Base-by-base conservation (phyloP, 306 rosid species). In the Glycine soja region DNA sequence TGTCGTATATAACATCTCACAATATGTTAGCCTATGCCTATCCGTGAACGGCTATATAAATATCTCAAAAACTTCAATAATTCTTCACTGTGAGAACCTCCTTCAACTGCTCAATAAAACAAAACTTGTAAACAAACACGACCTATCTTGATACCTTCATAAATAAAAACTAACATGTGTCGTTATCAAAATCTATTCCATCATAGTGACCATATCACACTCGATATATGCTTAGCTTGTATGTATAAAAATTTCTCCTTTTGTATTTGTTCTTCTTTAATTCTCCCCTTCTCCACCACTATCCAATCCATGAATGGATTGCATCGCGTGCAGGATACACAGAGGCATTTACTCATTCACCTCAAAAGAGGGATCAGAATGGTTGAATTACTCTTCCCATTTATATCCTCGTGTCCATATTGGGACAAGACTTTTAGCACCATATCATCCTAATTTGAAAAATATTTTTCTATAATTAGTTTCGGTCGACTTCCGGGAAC, bases 131-230 rank as follows among this genome's bases (percentile, higher is more conserved):
- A 77, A 71, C 73, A 50, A 15, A 18, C 81, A 70, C 45, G 80
- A 76, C 32, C 62, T 76, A 67, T 78, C 64, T 62, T 78, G 68
- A 71, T 40, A 57, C 59, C 75, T 58, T 51, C 72, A 68, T 43
- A 61, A 75, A 75, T 67, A 79, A 82, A 24, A 79, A 87, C 59
- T 47, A 53, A 51, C 74, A 78, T 71, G 84, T 77, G 83, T 85
- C 86, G 38, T 77, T 81, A 64, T 88, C 91, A 87, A 67, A 47
- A 77, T 85, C 77, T 69, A 81, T 85, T 80, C 84, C 82, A 45
- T 80, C 85, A 50, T 24, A 24, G 30, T 24, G 30, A 24, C 30
- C 30, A 24, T 50, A 75, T 80, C 69, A 74, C 51, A 24, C 77
- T 13, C 48, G 24, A 66, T 59, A 66, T 59, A 54, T 63, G 13